Percentiles rank a stretch among this genome's conserved stretches.
Evolutionary conservation across 164 flowering plant species (phyloP).

Genomic region (Stephania cephalantha): DNA sequence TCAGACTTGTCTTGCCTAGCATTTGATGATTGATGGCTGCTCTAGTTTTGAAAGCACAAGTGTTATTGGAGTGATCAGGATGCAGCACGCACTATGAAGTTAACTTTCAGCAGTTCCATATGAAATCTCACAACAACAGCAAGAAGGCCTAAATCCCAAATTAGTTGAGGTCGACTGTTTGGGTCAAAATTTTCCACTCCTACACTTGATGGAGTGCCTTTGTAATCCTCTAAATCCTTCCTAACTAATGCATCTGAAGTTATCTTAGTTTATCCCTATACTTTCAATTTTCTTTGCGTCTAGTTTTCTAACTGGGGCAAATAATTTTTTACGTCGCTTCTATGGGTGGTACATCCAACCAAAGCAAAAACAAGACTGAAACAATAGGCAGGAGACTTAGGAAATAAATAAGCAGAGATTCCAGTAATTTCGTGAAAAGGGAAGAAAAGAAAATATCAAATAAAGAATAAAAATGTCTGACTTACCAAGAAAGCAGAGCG

Average conservation of each 20-base stretch:
- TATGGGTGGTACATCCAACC: neutral
- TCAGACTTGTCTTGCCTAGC: neutral
- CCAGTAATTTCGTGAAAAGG: neutral
- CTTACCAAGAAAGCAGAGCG: conserved; percentile 61
- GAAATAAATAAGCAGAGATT: neutral
- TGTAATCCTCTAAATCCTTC: too few species aligned
- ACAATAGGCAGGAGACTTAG: neutral
- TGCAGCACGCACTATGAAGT: neutral
- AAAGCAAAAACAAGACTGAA: neutral
- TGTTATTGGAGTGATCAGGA: neutral
- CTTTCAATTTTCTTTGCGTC: too few species aligned
- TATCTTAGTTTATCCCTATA: too few species aligned
- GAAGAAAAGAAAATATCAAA: neutral
- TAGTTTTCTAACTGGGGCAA: neutral
- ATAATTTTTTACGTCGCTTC: neutral
- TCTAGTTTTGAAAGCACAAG: neutral
- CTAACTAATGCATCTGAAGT: too few species aligned
- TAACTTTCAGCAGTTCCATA: neutral
- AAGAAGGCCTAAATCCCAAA: too few species aligned
- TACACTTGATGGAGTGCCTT: too few species aligned
- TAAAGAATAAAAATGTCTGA: neutral
- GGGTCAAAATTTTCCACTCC: too few species aligned
- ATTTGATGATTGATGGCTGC: neutral
- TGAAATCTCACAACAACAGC: too few species aligned
- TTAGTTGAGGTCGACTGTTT: too few species aligned